Evolutionary conservation across 2,329 filamentous ascomycete genomes (phyloP).

Genomic region (Fulvia fulva): DNA sequence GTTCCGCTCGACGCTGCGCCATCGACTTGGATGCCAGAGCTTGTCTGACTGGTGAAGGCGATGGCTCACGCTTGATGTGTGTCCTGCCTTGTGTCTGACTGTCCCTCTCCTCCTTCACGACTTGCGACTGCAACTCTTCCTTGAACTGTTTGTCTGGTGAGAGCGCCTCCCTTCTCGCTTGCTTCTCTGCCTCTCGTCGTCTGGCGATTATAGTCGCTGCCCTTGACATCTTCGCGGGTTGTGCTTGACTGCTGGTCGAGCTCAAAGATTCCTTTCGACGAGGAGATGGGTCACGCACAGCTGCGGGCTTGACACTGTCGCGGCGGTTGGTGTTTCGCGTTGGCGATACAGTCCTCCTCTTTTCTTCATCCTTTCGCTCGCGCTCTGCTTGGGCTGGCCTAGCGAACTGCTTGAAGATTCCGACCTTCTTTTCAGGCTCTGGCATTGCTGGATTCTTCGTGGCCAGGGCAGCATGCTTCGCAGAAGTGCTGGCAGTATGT

Average conservation of each 20-base stretch:
- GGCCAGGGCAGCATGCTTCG: not conserved
- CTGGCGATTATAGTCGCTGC: not conserved
- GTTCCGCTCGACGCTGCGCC: slow-evolving; percentile 33
- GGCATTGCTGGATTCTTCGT: too few species aligned
- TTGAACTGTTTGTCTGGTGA: not conserved
- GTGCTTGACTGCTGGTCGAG: not conserved
- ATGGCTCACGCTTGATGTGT: not conserved
- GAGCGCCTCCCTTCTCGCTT: not conserved
- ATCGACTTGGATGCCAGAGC: slow-evolving; percentile 7
- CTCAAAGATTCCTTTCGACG: not conserved
- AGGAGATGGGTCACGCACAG: not conserved
- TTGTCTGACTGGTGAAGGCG: not conserved
- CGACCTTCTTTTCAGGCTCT: slow-evolving; percentile 4
- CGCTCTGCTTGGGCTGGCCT: not conserved
- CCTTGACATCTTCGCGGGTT: not conserved
- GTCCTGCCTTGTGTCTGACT: not conserved
- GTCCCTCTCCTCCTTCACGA: not conserved
- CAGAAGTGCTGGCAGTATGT: not conserved
- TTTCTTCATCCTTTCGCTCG: not conserved
- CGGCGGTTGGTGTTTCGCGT: not conserved
- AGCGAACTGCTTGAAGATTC: slow-evolving; percentile 21
- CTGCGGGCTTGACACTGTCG: not conserved
- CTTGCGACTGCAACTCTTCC: not conserved
- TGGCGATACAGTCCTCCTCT: not conserved
- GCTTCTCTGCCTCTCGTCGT: not conserved